Base-by-base conservation (phyloP, 83 land plant species). In the Isoetes engelmannii region DNA sequence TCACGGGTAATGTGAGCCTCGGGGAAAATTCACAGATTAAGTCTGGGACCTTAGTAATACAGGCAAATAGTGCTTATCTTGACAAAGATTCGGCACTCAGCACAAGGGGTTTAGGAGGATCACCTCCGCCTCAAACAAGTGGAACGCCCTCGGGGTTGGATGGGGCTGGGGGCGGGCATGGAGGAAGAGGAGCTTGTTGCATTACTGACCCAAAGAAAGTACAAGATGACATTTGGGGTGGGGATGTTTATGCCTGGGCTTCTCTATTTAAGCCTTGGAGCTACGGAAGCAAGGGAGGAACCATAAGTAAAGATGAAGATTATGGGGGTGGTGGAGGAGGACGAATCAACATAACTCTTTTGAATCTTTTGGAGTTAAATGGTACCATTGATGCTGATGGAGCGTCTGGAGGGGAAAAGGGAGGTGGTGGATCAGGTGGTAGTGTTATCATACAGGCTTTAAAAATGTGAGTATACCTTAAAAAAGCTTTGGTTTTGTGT, bases 361-460 rank as follows among this genome's bases (percentile, higher is more conserved):
- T 15, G 7, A 80, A 78, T 58, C 17, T 75, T 17, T 59, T 92
- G 5, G 75, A 82, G 67, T n/a, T 89, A 19, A 75, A 92, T 87
- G 98, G 98, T 57, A 77, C 82, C 20, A 69, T 92, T 47, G 55
- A 61, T 49, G 96, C 96, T 41, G 96, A 92, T 69, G 98, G 98
- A 8, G 96, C 92, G 13, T 75, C 78, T 72, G 98, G 89, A 53
- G 96, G 92, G 19, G 48, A 18, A 13, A 62, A 61, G 43, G 87
- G 92, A 7, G 98, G 98, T 41, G 98, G 98, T 2, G 98, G 98
- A 12, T 92, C 98, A 53, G 98, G 98, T 42, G 98, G 98, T 63
- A 92, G 98, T 61, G 80, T 92, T 54, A 67, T 72, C 37, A 56
- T 92, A 12, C 62, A 61, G 43, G 84, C 85, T 63, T 57, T 76